These are phyloP conservation scores for Drosera capensis DNA, from an alignment of 148 eudicot species.

Conservation along the genomic window DNA sequence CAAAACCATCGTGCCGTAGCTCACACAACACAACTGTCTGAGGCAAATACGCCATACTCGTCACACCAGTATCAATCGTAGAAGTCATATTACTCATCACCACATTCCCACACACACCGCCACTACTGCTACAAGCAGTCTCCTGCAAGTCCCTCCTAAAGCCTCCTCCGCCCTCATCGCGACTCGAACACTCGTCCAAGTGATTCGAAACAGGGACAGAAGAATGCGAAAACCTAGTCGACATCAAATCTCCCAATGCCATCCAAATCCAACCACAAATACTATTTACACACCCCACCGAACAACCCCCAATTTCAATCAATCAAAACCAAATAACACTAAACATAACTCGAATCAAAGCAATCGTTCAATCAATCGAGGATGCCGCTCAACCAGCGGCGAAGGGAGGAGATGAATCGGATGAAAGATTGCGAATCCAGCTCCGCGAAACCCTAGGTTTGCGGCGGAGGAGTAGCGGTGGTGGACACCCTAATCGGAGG, in stretches of 20 bases:
- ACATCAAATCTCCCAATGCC: constrained; percentile 85
- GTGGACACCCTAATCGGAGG: too few relatives aligned
- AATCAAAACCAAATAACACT: not conserved
- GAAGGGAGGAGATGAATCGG: too few relatives aligned
- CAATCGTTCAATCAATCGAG: too few relatives aligned
- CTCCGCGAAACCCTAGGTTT: too few relatives aligned
- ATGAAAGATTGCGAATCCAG: too few relatives aligned
- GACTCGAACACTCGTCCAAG: constrained; percentile 20
- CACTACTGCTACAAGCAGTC: constrained; percentile 28
- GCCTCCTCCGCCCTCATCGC: constrained; percentile 7
- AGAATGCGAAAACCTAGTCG: constrained; percentile 30
- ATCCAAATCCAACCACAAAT: constrained; percentile 41
- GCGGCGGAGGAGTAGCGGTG: too few relatives aligned
- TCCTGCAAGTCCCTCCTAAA: constrained; percentile 14
- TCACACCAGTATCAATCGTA: constrained; percentile 6
- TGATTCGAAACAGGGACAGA: constrained; percentile 21
- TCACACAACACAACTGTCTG: constrained; percentile 52
- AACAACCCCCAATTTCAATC: not conserved
- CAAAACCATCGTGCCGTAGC: constrained; percentile 54
- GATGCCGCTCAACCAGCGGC: too few relatives aligned
- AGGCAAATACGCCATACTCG: constrained; percentile 60
- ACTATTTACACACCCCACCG: too few relatives aligned
- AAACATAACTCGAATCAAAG: too few relatives aligned
- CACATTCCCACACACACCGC: not conserved
- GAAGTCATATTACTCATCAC: not conserved